phyloP scores from a whole-genome alignment of 768 basidiomycete species.

The Nevesoporus exiguus region DNA sequence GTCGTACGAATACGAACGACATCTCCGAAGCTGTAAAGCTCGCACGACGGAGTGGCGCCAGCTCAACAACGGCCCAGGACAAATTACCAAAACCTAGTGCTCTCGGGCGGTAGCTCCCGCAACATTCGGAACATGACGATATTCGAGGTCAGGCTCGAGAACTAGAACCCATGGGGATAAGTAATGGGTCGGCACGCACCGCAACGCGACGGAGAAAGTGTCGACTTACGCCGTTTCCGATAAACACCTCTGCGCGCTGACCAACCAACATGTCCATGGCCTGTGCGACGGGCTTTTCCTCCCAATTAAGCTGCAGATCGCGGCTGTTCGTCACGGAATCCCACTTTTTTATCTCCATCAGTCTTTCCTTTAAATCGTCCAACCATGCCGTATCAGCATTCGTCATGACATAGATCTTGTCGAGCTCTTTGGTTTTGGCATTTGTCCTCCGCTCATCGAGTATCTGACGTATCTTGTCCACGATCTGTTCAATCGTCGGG shows the following conservation, averaged over 20 bases:
- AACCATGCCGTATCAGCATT: conserved; percentile 56
- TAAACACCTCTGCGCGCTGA: conserved; percentile 57
- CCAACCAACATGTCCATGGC: conserved; percentile 69
- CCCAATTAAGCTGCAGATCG: conserved; percentile 50
- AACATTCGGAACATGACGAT: conserved; percentile 43
- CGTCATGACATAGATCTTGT: conserved; percentile 59
- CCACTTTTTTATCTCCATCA: conserved; percentile 41
- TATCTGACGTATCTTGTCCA: conserved; percentile 32
- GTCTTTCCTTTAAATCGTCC: conserved; percentile 39
- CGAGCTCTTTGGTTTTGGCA: conserved; percentile 29
- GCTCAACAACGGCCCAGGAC: not conserved
- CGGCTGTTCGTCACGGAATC: conserved; percentile 50
- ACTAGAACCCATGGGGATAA: conserved; percentile 28
- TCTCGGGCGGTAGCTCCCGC: conserved; percentile 33
- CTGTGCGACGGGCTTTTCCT: conserved; percentile 55
- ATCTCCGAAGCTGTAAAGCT: not conserved
- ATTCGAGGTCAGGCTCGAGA: conserved; percentile 47
- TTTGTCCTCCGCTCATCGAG: conserved; percentile 22
- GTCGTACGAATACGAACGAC: not conserved
- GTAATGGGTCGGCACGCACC: not conserved
- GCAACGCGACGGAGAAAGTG: not conserved
- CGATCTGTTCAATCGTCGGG: conserved; percentile 49
- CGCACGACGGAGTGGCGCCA: not conserved
- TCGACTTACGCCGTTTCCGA: conserved; percentile 66
- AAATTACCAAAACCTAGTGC: conserved; percentile 41